Base-by-base conservation (phyloP, 768 basidiomycete species). In the Tricholoma furcatifolium region DNA sequence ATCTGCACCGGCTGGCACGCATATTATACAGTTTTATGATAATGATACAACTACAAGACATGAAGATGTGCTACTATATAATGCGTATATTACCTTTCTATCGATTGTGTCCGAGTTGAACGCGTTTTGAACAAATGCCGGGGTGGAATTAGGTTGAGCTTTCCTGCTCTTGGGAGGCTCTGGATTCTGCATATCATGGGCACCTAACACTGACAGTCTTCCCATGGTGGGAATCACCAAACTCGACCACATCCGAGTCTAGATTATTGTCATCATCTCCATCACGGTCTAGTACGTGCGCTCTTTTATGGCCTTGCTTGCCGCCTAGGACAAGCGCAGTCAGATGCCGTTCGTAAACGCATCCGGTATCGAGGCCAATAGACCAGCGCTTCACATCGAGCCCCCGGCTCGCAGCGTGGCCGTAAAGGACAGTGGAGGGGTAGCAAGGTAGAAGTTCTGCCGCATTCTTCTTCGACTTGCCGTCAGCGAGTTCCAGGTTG, bases 321-420 rank as follows among this genome's bases (percentile, higher is more conserved):
- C 47, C 42, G 40, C 50, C 75, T 40, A 93, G 73, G n/a, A 93
- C 71, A 39, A 93, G 68, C 3, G 89, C 87, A 4, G 87, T 82
- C 45, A 93, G 65, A 35, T 72, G 70, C 36, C 78, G 74, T 6
- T 82, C 79, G 61, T 91, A 87, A 39, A 83, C 89, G 63, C 93
- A 96, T 10, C 91, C 94, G 0, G 88, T 79, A 66, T 98, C 95
- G 31, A 96, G 69, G 1, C 95, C 95, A 54, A 93, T 71, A 2
- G 85, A 82, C 87, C 88, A 96, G 18, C 88, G 76, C 56, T 88
- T 86, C 58, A 93, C 67, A 65, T 94, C 91, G 11, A 97, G 74
- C 11, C 89, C 91, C 23, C 90, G 76, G 3, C 79, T 73, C 5
- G 94, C 93, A 7, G 85, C 78, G 62, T 97, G 95, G 0, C 93